A percentile compares a stretch with the other conserved stretches of the same genome.
Evolutionary conservation across 805 yeast genomes (phyloP).

Genomic region (Zygoascus bituminiphila): DNA sequence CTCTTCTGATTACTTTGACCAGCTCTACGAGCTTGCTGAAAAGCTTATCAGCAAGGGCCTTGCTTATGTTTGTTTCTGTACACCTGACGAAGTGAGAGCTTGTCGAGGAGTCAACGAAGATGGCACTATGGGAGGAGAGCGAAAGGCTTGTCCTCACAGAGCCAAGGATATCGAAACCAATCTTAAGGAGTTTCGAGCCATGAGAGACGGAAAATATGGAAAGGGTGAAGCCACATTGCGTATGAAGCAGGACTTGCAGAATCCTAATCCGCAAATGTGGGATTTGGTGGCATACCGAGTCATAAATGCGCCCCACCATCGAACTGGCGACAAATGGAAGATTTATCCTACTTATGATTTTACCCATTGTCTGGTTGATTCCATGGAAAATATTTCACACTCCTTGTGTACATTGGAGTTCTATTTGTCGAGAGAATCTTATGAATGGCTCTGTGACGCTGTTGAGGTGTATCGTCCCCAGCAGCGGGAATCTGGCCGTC

Average conservation of each 20-base stretch:
- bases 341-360: slow-evolving; percentile 98
- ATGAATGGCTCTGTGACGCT: slow-evolving; percentile 97
- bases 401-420: slow-evolving; percentile 96
- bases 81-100: slow-evolving; percentile 80
- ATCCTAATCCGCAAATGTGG: slow-evolving; percentile 99
- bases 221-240: slow-evolving; percentile 93
- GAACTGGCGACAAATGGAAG: slow-evolving; percentile 96
- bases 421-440: slow-evolving; percentile 82
- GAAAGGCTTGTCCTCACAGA: slow-evolving; percentile 77
- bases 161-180: slow-evolving; percentile 62
- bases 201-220: slow-evolving; percentile 82
- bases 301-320: slow-evolving; percentile 82
- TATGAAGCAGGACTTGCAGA: slow-evolving; percentile 87
- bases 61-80: slow-evolving; percentile 91
- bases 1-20: slow-evolving; percentile 91
- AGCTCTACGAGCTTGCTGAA: slow-evolving; percentile 84
- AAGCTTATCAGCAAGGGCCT: slow-evolving; percentile 56
- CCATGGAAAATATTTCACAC: slow-evolving; percentile 91
- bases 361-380: slow-evolving; percentile 98
- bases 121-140: slow-evolving; percentile 90
- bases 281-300: slow-evolving; percentile 96
- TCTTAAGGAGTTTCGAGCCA: slow-evolving; percentile 71
- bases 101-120: slow-evolving; percentile 88
- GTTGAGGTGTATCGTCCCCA: slow-evolving; percentile 95
- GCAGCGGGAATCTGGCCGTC: slow-evolving; percentile 96